A percentile compares a stretch with the other conserved stretches of the same genome.
These are phyloP conservation scores for Athelia psychrophila DNA, from an alignment of 1,284 basidiomycete genomes.

Conservation along the genomic window DNA sequence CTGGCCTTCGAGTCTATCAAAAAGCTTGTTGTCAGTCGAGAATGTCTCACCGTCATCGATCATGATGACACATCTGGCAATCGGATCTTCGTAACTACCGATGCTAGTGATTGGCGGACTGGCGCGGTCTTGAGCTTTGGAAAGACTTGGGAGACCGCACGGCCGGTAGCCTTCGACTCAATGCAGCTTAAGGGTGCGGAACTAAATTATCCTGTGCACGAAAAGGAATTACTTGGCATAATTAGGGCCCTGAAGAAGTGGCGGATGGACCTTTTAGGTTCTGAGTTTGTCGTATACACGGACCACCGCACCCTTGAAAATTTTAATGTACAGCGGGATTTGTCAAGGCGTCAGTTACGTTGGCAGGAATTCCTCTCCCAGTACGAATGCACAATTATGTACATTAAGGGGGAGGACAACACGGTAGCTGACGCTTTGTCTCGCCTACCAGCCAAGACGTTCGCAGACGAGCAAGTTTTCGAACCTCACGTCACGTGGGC, in stretches of 20 bases:
- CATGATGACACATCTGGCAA: conserved; percentile 14
- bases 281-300: conserved; percentile 18
- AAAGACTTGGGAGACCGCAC: conserved; percentile 9
- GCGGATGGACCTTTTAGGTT: conserved; percentile 12
- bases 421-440: conserved; percentile 15
- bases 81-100: conserved; percentile 21
- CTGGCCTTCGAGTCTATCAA: conserved; percentile 16
- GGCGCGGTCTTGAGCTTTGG: conserved; percentile 21
- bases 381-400: conserved; percentile 20
- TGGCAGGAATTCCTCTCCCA: conserved; percentile 20
- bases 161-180: conserved; percentile 12
- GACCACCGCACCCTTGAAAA: conserved; percentile 6
- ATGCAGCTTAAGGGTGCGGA: conserved; percentile 13
- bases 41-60: conserved; percentile 9
- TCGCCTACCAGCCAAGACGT: too few species aligned
- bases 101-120: conserved; percentile 20
- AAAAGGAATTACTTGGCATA: conserved; percentile 4
- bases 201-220: conserved; percentile 4
- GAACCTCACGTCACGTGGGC: too few species aligned
- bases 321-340: conserved; percentile 18
- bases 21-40: conserved; percentile 3
- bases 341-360: conserved; percentile 17
- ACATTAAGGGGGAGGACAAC: conserved; percentile 19
- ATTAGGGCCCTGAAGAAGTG: conserved; percentile 15
- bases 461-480: too few species aligned